Percentiles rank a stretch among this genome's conserved stretches.
Evolutionary conservation across 2,329 filamentous ascomycete species (phyloP).

Genomic region (Phialophora verrucosa): DNA sequence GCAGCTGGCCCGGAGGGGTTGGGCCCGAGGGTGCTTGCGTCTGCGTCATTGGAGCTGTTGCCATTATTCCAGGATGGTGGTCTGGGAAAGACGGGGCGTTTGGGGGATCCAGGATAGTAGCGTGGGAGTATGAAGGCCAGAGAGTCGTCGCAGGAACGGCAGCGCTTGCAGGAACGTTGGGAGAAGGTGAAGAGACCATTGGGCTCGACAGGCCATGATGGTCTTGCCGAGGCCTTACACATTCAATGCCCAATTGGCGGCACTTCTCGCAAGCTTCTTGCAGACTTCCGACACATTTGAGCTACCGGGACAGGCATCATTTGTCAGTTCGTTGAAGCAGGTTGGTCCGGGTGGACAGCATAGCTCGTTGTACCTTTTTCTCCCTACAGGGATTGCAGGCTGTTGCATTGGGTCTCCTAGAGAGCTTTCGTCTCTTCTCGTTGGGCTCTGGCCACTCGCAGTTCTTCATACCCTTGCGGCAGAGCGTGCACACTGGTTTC

Average conservation of each 20-base stretch:
- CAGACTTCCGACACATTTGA: constrained; percentile 5
- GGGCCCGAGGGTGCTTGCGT: not conserved
- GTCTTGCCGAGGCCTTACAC: not conserved
- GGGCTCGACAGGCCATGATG: not conserved
- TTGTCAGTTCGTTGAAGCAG: not conserved
- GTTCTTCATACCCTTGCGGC: not conserved
- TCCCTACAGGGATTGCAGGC: not conserved
- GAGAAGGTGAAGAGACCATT: too few species aligned
- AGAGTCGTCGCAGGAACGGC: too few species aligned
- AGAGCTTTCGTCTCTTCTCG: not conserved
- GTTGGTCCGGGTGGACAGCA: not conserved
- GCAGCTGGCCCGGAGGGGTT: not conserved
- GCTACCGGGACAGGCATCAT: not conserved
- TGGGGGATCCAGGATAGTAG: too few species aligned
- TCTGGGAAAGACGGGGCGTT: too few species aligned
- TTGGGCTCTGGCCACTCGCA: not conserved
- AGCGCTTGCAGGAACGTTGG: too few species aligned
- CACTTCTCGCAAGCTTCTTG: not conserved
- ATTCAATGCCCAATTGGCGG: not conserved
- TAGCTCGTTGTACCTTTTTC: constrained; percentile 1
- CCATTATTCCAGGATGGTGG: too few species aligned
- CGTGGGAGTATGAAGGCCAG: too few species aligned
- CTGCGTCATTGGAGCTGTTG: not conserved
- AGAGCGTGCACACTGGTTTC: not conserved
- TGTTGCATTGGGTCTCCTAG: constrained; percentile 2